Base-by-base conservation (phyloP, 352 stramenopile species). In the Bremia lactucae region DNA sequence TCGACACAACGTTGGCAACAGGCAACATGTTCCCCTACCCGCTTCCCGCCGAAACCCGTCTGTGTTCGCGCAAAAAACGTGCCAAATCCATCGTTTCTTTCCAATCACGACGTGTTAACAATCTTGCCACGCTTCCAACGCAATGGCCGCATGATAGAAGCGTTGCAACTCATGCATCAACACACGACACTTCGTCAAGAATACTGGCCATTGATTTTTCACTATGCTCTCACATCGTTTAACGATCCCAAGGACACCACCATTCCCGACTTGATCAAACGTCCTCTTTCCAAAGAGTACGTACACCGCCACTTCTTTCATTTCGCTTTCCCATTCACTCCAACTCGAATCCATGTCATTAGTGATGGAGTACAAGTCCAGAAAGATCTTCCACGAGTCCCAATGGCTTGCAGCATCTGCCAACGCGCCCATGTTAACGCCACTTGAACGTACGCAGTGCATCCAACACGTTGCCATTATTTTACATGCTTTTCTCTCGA, bases 361-460 rank as follows among this genome's bases (percentile, higher is more conserved):
- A 86, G 73, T 21, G 78, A 91, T 31, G 58, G 59, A 1, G 60
- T 73, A 0, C 79, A 91, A 49, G 62, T 91, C 0, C 61, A 85
- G 18, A 91, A 91, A 43, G 79, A 91, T 31, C 76, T 91, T 15
- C 79, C 79, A 19, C 75, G 79, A 6, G 88, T 76, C 56, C n/a
- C 76, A 82, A 33, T 91, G 79, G 79, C 49, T 91, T 11, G 60
- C 68, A 21, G 71, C 59, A 1, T 85, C 65, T 0, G 60, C 61
- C 20, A 76, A 74, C 3, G 68, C 79, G n/a, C 75, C 79, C 0
- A 46, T 59, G 8, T 51, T 83, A 7, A 55, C 42, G n/a, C 60
- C 62, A 9, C 36, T 31, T n/a, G 59, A 60, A 13, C 65, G 47
- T 2, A 41, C 36, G 16, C 22, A 39, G 14, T 59, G 79, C 2